These are phyloP conservation scores for Clarireedia homoeocarpa DNA, from an alignment of 2,329 filamentous ascomycete species.

Conservation along the genomic window DNA sequence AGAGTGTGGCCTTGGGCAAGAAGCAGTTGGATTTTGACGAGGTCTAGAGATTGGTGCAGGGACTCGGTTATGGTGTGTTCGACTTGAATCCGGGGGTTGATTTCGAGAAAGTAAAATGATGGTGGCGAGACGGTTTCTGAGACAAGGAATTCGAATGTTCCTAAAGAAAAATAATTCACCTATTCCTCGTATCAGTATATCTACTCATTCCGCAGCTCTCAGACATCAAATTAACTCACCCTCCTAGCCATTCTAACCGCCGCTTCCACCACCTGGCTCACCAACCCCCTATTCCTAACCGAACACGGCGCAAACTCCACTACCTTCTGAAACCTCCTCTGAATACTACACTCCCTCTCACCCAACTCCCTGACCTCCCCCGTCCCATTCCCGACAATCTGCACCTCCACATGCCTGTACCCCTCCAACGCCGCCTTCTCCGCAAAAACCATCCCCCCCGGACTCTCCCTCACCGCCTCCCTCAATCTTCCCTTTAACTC, in stretches of 20 bases:
- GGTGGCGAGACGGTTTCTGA: constrained; percentile 33
- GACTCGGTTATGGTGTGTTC: constrained; percentile 29
- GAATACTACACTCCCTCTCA: constrained; percentile 44
- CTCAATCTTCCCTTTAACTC: constrained; percentile 46
- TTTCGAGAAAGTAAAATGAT: constrained; percentile 34
- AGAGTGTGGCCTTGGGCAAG: constrained; percentile 30
- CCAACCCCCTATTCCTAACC: constrained; percentile 41
- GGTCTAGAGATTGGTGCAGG: constrained; percentile 32
- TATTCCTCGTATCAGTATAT: constrained; percentile 16
- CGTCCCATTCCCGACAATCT: constrained; percentile 44
- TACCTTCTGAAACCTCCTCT: constrained; percentile 44
- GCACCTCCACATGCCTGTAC: constrained; percentile 45
- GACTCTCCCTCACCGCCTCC: constrained; percentile 54
- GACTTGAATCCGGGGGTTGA: constrained; percentile 27
- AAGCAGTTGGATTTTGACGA: constrained; percentile 31
- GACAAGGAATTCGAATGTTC: constrained; percentile 58
- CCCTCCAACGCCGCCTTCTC: constrained; percentile 50
- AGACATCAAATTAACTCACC: constrained; percentile 28
- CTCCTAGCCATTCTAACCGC: constrained; percentile 45
- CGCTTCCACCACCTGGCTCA: constrained; percentile 32
- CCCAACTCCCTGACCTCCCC: constrained; percentile 35
- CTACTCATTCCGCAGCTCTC: background rate
- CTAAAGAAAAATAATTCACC: constrained; percentile 49
- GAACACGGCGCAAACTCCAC: constrained; percentile 58
- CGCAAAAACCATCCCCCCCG: constrained; percentile 50